phyloP scores from a whole-genome alignment of 2,329 filamentous ascomycete species.

The Aureobasidium sp. region DNA sequence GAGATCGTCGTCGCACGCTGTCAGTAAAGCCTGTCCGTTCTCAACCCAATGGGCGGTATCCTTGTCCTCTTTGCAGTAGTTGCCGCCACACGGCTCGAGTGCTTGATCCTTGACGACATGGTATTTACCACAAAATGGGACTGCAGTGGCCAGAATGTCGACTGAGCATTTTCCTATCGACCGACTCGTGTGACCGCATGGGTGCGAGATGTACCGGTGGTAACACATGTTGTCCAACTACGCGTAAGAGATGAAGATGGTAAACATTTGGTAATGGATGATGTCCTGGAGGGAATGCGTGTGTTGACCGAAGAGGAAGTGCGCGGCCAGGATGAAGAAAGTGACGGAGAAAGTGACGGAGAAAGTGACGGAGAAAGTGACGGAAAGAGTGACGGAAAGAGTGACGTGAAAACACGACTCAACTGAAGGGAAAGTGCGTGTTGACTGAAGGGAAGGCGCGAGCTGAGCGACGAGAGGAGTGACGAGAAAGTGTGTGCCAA shows the following conservation, averaged over 20 bases:
- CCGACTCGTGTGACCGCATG: background rate
- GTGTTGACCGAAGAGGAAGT: too few relatives aligned
- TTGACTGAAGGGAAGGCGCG: background rate
- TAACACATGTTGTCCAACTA: constrained; percentile 1
- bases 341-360: too few relatives aligned
- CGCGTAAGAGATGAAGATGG: background rate
- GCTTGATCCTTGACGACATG: background rate
- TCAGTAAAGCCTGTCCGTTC: background rate
- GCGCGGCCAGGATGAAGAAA: too few relatives aligned
- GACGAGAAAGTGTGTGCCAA: background rate
- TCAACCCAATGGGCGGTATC: background rate
- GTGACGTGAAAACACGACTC: background rate
- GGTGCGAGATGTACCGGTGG: background rate
- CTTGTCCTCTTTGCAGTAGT: constrained; percentile 5
- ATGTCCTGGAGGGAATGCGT: background rate
- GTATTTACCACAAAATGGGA: background rate
- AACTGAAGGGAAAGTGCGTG: background rate
- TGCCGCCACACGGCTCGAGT: background rate
- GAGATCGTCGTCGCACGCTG: background rate
- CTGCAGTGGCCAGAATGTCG: background rate
- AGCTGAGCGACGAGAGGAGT: background rate
- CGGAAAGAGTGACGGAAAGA: too few relatives aligned
- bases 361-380: too few relatives aligned
- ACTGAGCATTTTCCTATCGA: background rate
- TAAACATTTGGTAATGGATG: background rate